Evolutionary conservation across 345 rosid species (phyloP).

Genomic region (Eutrema heterophyllum): DNA sequence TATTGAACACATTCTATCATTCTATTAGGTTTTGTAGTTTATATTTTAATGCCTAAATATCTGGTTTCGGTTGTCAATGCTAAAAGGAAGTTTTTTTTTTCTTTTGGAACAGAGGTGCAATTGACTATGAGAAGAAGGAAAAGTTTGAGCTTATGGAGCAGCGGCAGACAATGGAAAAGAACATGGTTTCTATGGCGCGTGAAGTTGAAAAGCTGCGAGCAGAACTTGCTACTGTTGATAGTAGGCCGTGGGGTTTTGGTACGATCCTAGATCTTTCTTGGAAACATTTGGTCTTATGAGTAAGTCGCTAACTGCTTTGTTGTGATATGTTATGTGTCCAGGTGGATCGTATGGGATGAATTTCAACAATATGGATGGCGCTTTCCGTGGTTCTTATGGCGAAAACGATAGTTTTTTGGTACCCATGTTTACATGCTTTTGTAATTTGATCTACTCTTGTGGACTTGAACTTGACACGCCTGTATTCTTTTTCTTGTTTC

Average conservation of each 20-base stretch:
- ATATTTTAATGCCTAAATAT: background rate
- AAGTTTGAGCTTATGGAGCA: slow-evolving; percentile 90
- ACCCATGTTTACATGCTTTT: slow-evolving; percentile 14
- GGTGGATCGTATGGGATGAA: slow-evolving; percentile 75
- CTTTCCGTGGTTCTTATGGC: slow-evolving; percentile 59
- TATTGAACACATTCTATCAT: background rate
- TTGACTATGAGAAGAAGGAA: slow-evolving; percentile 92
- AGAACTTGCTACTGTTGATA: slow-evolving; percentile 58
- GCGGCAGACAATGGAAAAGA: slow-evolving; percentile 92
- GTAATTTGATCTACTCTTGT: slow-evolving; percentile 4
- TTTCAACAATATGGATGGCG: slow-evolving; percentile 46
- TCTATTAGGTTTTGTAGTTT: background rate
- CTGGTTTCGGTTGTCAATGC: background rate
- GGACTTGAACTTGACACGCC: slow-evolving; percentile 5
- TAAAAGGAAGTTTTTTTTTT: background rate
- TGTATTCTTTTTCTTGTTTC: slow-evolving; percentile 14
- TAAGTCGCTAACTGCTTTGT: background rate
- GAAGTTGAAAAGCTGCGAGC: slow-evolving; percentile 95
- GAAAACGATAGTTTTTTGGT: slow-evolving; percentile 71
- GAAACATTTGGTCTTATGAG: background rate
- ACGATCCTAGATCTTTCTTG: slow-evolving; percentile 22
- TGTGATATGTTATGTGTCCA: slow-evolving; percentile 26
- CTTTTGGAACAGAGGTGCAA: slow-evolving; percentile 46
- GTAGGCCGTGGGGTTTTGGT: slow-evolving; percentile 76
- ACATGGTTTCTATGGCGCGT: slow-evolving; percentile 93